Evolutionary conservation across 176 grass and related monocot genomes (phyloP).

Genomic region (Alloteropsis semialata): DNA sequence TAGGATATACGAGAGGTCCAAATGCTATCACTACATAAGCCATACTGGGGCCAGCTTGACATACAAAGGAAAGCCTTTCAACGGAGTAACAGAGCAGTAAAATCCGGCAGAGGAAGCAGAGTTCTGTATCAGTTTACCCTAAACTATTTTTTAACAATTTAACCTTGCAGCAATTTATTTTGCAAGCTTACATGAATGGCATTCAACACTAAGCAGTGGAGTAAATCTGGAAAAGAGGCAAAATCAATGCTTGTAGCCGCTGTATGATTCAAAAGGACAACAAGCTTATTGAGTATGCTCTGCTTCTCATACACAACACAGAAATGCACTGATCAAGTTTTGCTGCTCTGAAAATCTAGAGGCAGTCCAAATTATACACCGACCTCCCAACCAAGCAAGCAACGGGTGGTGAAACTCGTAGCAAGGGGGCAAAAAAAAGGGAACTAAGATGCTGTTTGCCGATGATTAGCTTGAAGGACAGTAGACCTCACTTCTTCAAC

Average conservation of each 20-base stretch:
- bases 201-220: neutral
- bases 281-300: constrained; percentile 54
- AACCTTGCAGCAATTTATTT: neutral
- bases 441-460: neutral
- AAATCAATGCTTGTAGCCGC: constrained; percentile 38
- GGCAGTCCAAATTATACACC: constrained; percentile 44
- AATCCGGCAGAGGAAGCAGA: neutral
- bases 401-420: constrained; percentile 15
- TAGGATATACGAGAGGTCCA: neutral
- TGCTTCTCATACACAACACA: constrained; percentile 47
- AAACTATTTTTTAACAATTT: neutral
- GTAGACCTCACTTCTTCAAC: constrained; percentile 67
- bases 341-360: constrained; percentile 54
- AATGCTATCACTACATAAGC: neutral
- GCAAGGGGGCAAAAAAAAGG: neutral
- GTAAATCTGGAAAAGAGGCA: neutral
- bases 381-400: constrained; percentile 8
- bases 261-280: constrained; percentile 28
- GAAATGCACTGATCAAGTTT: constrained; percentile 43
- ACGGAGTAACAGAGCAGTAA: neutral
- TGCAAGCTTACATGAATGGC: neutral
- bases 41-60: neutral
- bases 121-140: neutral
- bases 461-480: neutral
- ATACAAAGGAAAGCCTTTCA: neutral